Base-by-base conservation (phyloP, 371 early-diverging fungal genomes). In the Mortierella sp. region DNA sequence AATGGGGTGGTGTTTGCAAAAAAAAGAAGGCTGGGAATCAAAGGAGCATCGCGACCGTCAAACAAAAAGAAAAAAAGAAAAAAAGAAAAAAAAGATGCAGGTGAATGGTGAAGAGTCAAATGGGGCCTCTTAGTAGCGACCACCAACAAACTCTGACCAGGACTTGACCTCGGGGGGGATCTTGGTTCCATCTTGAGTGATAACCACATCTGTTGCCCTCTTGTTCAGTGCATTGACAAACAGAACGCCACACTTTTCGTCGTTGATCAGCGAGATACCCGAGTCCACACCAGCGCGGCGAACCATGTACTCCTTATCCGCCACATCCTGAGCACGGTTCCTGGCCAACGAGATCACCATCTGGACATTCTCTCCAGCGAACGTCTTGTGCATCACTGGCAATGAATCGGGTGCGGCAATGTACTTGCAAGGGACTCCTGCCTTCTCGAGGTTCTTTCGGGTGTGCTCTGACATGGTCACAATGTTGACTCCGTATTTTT, bases 271-370 rank as follows among this genome's bases (percentile, higher is more conserved):
- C 13, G 95, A 94, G 60, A 95, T 88, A 41, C 93, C 94, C 62
- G 94, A 88, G 66, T 95, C 95, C 7, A 97, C 95, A 27, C 95
- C 93, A 52, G 91, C 87, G 63, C 95, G 90, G 57, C 96, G 90
- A 69, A 94, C 84, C 54, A 84, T 81, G 78, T 95, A 95, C 65
- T 91, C 90, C 56, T 84, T 71, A 64, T 92, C 86, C 9, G 76
- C 57, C 47, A 83, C 87, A 68, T 82, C 81, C 56, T 80, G 68
- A 4, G 95, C 90, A 46, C 92, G 89, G 49, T 80, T 79, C 78
- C 88, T 86, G 48, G 93, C 90, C 57, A 95, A 81, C 63, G 92
- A 91, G 59, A 95, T 83, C 25, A 92, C 92, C 48, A 91, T 85
- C 60, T 89, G 87, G 27, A 95, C 89, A 39, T 86, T 72, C 69